These are phyloP conservation scores for Capsella bursapastoris DNA, from an alignment of 345 rosid genomes.

Conservation along the genomic window DNA sequence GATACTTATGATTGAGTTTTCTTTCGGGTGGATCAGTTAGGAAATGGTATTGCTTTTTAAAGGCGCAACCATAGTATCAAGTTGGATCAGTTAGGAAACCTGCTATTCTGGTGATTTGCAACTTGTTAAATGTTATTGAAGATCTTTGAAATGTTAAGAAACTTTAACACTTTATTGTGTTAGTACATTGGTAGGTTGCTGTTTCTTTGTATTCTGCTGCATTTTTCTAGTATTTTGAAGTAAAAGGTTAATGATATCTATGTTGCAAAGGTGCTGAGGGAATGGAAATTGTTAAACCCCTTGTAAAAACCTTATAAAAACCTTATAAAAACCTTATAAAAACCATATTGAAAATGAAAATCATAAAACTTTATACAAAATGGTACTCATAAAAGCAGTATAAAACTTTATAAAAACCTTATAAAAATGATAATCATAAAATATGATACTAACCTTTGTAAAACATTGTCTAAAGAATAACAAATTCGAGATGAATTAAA, in stretches of 20 bases:
- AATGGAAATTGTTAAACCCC: neutral
- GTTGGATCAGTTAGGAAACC: neutral
- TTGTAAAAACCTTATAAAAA: no score
- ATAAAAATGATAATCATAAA: no score
- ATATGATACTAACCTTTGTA: no score
- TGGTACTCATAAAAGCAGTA: no score
- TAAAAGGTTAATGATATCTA: neutral
- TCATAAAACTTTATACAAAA: no score
- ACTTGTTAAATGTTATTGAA: conserved; percentile 8
- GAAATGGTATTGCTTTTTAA: conserved; percentile 18
- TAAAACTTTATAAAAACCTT: no score
- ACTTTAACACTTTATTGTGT: neutral
- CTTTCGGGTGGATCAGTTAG: no score
- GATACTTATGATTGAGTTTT: no score
- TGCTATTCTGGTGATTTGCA: neutral
- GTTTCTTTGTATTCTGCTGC: neutral
- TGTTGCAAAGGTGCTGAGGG: neutral
- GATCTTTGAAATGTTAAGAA: neutral
- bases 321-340: no score
- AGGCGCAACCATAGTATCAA: neutral
- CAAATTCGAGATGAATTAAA: no score
- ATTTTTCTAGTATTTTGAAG: neutral
- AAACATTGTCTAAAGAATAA: no score
- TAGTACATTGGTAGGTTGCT: conserved; percentile 29
- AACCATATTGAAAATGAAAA: no score